Base-by-base conservation (phyloP, 2,329 filamentous ascomycete species). In the Botrytis fragariae region DNA sequence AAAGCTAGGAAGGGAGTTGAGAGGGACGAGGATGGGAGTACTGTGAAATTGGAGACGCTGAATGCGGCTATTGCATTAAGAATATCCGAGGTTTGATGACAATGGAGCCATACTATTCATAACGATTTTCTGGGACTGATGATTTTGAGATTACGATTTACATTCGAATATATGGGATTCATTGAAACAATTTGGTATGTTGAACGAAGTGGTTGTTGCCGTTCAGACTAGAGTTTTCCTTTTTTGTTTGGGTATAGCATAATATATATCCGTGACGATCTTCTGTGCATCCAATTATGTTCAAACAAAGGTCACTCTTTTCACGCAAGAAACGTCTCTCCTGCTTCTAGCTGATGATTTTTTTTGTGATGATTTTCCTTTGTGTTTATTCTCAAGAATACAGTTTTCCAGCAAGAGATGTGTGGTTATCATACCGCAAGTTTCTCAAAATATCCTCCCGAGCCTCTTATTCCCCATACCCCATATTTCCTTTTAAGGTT, bases 1-100 rank as follows among this genome's bases (percentile, higher is more conserved):
- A 35, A 76, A 35, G 77, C 77, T 16, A 74, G 75, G 62, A 80
- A 78, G 51, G 79, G 79, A 9, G 76, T 77, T 20, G 75, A 76
- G 14, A 61, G 60, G 8, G 73, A 76, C 37, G 73, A 72, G 1
- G 74, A 79, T n/a, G 79, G 78, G 14, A 73, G 75, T 44, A 51
- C 29, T 39, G 76, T 77, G 6, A 74, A 75, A 29, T 73, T 81
- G 72, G 69, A 72, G 16, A 75, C 65, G 37, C 75, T 80, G n/a
- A 71, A 74, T 48, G 79, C 78, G 35, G 63, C 42, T 4, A 72
- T 72, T 32, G 39, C 42, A 37, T 25, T 72, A 42, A 29, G 37
- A 20, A 69, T 72, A 12, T 39, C 39, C n/a, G 29, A 29, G 18
- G 45, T 6, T 22, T 18, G 22, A n/a, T 57, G 32, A 68, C 6